Evolutionary conservation across 352 stramenopile species (phyloP), one percentile per base, ranked within the genome.

Genomic region (Lagenidium giganteum): DNA sequence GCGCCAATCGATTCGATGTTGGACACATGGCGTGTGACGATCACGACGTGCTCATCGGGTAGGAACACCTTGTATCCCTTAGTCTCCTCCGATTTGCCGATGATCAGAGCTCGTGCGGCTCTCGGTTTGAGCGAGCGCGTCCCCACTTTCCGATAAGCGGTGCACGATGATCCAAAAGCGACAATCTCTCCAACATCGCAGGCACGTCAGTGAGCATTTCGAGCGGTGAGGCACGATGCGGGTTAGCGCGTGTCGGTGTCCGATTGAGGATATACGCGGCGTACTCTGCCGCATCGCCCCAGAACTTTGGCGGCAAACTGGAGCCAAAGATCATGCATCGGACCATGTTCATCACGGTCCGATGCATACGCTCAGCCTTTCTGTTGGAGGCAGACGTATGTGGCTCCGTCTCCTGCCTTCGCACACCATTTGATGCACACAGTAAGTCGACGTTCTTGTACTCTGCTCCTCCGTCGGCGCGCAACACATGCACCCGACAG

Each of bases 351-450:
- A 66, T 47, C 0, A 64, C 34, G 0, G 51, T 67, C 0, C 47
- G n/a, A 24, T 65, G 55, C 48, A 74, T 69, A 3, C 54, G 22
- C 8, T 67, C 61, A 0, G 49, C 56, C 29, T 75, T 71, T 0
- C 61, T 53, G n/a, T 71, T 76, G 1, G 26, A 39, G 0, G 57
- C 49, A 8, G 57, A 30, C 9, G 67, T 71, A 0, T 39, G 16
- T 0, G 49, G 47, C 13, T 75, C 52, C 1, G 39, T 56, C 2
- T 51, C 20, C 37, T 75, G 53, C 0, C 64, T 12, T 0, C 24
- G 27, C 0, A 71, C 44, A 1, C 56, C 56, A 0, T 39, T 60
- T 2, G 29, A 1, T 8, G 52, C 45, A 21, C 64, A 70, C 14
- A 69, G 64, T 0, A 69, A 30, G 9, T 69, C 52, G 0, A 59